Evolutionary conservation across 2,329 filamentous ascomycete genomes (phyloP).

Genomic region (Scedosporium boydii): DNA sequence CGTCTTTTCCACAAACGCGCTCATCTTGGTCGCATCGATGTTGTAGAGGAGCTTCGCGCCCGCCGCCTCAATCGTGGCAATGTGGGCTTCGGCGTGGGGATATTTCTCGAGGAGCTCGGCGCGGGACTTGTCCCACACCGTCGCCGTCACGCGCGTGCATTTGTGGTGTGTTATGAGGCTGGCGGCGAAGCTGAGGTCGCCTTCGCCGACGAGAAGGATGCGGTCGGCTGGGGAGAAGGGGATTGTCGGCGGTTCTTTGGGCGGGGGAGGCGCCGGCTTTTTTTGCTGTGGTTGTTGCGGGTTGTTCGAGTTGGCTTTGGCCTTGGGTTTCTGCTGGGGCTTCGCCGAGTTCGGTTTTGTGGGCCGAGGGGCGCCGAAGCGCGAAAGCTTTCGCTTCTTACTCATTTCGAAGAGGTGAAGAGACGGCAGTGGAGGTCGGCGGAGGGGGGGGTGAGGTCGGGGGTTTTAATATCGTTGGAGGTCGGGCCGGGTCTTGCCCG

Average conservation of each 20-base stretch:
- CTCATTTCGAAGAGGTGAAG: conserved; percentile 17
- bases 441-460: not conserved
- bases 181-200: conserved; percentile 68
- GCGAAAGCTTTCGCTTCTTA: conserved; percentile 34
- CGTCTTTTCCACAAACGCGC: conserved; percentile 27
- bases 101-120: conserved; percentile 61
- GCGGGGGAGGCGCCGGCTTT: conserved; percentile 5
- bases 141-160: conserved; percentile 59
- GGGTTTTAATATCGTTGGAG: not conserved
- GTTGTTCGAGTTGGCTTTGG: conserved; percentile 16
- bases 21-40: conserved; percentile 59
- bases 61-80: conserved; percentile 34
- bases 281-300: conserved; percentile 9
- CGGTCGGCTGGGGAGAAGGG: conserved; percentile 58
- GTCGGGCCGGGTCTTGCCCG: too few species aligned
- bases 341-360: conserved; percentile 7
- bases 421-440: not conserved
- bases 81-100: conserved; percentile 55
- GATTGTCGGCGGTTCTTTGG: conserved; percentile 32
- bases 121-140: conserved; percentile 51
- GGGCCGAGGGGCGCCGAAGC: conserved; percentile 4
- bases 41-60: conserved; percentile 42
- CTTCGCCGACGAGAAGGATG: conserved; percentile 72
- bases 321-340: conserved; percentile 11
- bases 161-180: conserved; percentile 57